phyloP scores from a whole-genome alignment of 495 filamentous ascomycete genomes.

The Xylaria castorea region DNA sequence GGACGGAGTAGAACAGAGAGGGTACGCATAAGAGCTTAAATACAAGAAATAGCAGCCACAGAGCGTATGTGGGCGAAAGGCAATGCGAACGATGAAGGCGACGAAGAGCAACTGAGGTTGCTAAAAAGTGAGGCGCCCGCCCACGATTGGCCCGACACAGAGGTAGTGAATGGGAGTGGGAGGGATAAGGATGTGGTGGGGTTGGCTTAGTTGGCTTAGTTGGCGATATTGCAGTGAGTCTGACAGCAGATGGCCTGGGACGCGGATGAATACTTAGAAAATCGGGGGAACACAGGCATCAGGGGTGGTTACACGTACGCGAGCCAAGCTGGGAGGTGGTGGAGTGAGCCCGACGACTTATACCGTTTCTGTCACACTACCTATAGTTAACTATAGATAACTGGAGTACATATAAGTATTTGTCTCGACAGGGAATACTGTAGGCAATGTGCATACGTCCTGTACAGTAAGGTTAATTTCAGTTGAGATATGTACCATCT shows the following conservation, averaged over 20 bases:
- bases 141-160: conserved; percentile 36
- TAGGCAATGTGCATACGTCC: neutral
- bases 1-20: conserved; percentile 9
- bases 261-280: neutral
- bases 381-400: neutral
- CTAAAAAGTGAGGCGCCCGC: conserved; percentile 49
- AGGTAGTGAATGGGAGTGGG: conserved; percentile 6
- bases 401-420: neutral
- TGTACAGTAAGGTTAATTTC: neutral
- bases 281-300: conserved; percentile 12
- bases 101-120: conserved; percentile 34
- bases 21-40: conserved; percentile 39
- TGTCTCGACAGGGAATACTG: neutral
- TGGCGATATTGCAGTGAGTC: neutral
- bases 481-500: neutral
- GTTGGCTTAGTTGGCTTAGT: conserved; percentile 5
- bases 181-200: conserved; percentile 25
- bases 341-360: conserved; percentile 5
- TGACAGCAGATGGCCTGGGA: neutral
- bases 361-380: conserved; percentile 4
- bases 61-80: conserved; percentile 34
- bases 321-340: conserved; percentile 17
- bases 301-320: conserved; percentile 31
- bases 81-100: conserved; percentile 36
- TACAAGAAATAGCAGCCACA: conserved; percentile 30